phyloP scores from a whole-genome alignment of 345 rosid genomes.

The Citrus inodora region DNA sequence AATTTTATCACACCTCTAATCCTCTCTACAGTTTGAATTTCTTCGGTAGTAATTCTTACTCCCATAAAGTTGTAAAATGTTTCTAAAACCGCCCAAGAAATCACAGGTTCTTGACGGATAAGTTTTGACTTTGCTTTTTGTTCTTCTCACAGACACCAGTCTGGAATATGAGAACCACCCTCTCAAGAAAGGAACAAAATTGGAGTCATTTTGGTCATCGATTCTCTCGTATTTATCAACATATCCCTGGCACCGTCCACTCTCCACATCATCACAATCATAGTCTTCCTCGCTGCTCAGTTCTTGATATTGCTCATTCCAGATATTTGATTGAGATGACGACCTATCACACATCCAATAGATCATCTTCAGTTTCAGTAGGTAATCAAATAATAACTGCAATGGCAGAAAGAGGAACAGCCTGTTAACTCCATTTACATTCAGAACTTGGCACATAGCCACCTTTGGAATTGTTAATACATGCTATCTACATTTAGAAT shows the following conservation, averaged over 20 bases:
- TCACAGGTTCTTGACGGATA: constrained; percentile 23
- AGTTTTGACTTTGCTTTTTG: constrained; percentile 11
- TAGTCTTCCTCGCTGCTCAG: constrained; percentile 14
- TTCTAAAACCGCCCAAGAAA: constrained; percentile 32
- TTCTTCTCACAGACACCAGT: constrained; percentile 22
- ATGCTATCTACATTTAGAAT: too few relatives aligned
- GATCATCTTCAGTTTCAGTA: not conserved
- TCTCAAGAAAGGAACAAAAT: constrained; percentile 21
- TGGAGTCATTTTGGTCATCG: constrained; percentile 6
- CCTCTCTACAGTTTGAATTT: constrained; percentile 15
- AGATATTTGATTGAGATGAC: constrained; percentile 18
- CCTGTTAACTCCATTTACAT: not conserved
- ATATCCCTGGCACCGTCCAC: constrained; percentile 5
- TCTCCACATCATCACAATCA: constrained; percentile 25
- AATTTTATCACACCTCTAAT: constrained; percentile 2
- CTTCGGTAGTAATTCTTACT: constrained; percentile 20
- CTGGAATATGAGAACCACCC: constrained; percentile 42
- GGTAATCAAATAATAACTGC: not conserved
- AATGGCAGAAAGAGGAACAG: not conserved
- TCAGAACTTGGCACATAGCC: not conserved
- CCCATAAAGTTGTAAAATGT: constrained; percentile 39
- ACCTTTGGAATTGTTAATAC: not conserved
- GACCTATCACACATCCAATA: constrained; percentile 25
- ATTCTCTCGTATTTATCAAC: constrained; percentile 6
- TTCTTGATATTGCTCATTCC: constrained; percentile 10